Evolutionary conservation across 805 yeast genomes (phyloP), one percentile per base, ranked within the genome.

Genomic region (Jamesozyma lodderae): DNA sequence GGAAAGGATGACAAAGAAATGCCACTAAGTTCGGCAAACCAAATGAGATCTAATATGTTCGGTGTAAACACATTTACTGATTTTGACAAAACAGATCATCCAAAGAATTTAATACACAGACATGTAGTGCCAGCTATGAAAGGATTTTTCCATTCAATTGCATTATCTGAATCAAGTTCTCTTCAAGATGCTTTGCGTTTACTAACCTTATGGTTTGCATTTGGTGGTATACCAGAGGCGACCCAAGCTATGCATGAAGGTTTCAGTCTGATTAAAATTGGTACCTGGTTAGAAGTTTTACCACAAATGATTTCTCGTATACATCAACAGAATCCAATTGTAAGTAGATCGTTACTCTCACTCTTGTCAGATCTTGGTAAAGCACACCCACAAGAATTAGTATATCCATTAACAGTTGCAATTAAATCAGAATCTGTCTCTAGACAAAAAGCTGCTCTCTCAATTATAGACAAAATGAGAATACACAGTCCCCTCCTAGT

Each of bases 261-360:
- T 0, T 85, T 90, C 52, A 75, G 77, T 44, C 75, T 86, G 78
- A 87, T 92, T 14, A 81, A 80, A 48, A 76, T 88, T 38, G 97
- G 88, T 49, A 84, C 84, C 1, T 94, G 98, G 98, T 66, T 92
- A 23, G 94, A 88, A 51, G 97, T 92, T 24, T 72, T 92, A 31
- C 96, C 99, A 0, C 99, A 92, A 61, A 68, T 92, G 50, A 90
- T 92, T 46, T 87, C 98, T 0, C 82, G 96, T 44, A 90, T 92
- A 48, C 97, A 94, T 57, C 97, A 92, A 57, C 95, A 95, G 0
- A 82, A 90, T 53, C 83, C 80, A 35, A 72, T 75, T 17, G 96
- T 92, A 13, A 78, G 94, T 45, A 71, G 79, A 37, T 76, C 95
- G 0, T 69, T 92, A 38, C 75, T 85, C 47, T 83, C 88, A 0